Base-by-base conservation (phyloP, 805 yeast genomes). In the Myxozyma vanderwaltii region DNA sequence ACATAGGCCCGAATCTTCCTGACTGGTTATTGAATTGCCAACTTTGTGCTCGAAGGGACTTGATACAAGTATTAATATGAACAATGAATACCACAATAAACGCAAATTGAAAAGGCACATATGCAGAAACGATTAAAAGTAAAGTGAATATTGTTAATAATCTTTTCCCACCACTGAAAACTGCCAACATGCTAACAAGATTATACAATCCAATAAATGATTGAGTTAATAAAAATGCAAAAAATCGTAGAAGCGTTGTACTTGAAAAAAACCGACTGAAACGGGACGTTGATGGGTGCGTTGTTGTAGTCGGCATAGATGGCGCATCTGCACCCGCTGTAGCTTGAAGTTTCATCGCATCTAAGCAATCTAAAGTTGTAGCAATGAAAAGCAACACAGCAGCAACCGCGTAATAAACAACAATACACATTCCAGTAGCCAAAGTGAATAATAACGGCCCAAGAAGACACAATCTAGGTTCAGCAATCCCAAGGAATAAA, bases 101-200 rank as follows among this genome's bases (percentile, higher is more conserved):
- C 1, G 89, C 91, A 69, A 91, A 80, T 70, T 91, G 96, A 69
- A 86, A 91, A 0, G 97, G 97, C 12, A 89, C 74, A 68, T 85
- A 87, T 27, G 86, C 73, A 33, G 84, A 76, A 2, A 86, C 85
- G 21, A 79, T 71, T 0, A 77, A 62, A 3, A 83, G 61, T 15
- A 86, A 65, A 7, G 64, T 48, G 21, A 58, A 35, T 36, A 56
- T 59, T 4, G 65, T 58, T 10, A 61, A 33, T 29, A 65, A 13
- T 40, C 68, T 53, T 15, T 63, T 39, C 21, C 62, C 54, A 15
- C 53, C 63, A 33, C 49, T 54, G 8, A 54, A 31, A 17, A 55
- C 40, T 24, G 58, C 44, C 21, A 55, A 41, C 23, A 35, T 38
- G 35, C 46, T 27, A 4, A 54, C 13, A 6, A 41, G n/a, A 15